A percentile compares a stretch with the other conserved stretches of the same genome.
These are phyloP conservation scores for Syzygium aqueum DNA, from an alignment of 345 rosid species.

Conservation along the genomic window DNA sequence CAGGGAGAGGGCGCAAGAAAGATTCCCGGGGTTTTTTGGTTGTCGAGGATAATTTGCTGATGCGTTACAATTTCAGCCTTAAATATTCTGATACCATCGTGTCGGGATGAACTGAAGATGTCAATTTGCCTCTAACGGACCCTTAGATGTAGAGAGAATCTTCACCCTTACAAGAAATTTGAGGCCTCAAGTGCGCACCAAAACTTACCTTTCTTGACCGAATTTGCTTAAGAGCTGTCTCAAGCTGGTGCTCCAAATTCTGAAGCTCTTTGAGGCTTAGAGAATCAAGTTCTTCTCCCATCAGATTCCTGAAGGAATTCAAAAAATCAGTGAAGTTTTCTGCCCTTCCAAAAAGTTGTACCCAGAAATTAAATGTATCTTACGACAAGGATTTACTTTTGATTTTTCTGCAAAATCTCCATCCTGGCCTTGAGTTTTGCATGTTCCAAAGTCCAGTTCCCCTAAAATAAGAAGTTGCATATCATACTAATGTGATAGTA, in stretches of 20 bases:
- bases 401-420: constrained; percentile 76
- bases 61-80: not conserved
- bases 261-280: constrained; percentile 72
- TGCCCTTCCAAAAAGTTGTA: not conserved
- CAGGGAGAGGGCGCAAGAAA: not conserved
- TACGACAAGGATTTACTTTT: constrained; percentile 32
- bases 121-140: not conserved
- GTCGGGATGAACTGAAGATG: not conserved
- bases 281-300: constrained; percentile 80
- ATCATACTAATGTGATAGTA: not conserved
- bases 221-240: constrained; percentile 59
- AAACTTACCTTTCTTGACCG: constrained; percentile 57
- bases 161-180: not conserved
- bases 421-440: constrained; percentile 87
- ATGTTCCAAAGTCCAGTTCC: constrained; percentile 75
- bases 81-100: not conserved
- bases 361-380: not conserved
- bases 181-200: not conserved
- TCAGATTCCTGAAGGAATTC: constrained; percentile 45
- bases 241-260: constrained; percentile 77
- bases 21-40: not conserved
- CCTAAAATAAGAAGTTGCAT: constrained; percentile 18
- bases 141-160: not conserved
- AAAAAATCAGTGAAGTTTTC: not conserved
- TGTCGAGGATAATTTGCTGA: not conserved